Base-by-base conservation (phyloP, 441 rosid species). In the Gossypium gossypioides region DNA sequence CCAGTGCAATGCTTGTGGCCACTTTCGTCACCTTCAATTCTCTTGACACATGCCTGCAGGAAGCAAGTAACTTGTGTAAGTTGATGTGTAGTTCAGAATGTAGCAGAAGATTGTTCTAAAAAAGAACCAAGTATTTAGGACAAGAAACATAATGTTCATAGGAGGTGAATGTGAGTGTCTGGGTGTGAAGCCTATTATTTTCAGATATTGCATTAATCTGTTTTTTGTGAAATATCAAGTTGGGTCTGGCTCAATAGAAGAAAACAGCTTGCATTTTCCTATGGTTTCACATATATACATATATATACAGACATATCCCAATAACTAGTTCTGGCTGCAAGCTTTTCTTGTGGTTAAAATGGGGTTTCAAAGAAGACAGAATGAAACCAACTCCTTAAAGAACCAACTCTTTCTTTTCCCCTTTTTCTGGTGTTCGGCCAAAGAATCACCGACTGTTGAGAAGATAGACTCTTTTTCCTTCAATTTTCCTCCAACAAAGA, bases 1-100 rank as follows among this genome's bases (percentile, higher is more conserved):
- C 94, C 91, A 5, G 94, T 89, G 84, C 91, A 89, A 71, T 89
- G 94, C 81, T 87, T 89, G 77, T 86, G 84, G 69, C 94, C 91
- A 10, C 77, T 82, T 15, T 89, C 91, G 21, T 89, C 94, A 8
- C 81, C 85, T 68, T 84, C 79, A 66, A 89, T 86, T 79, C 94
- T 85, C 86, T 87, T 89, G 18, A 85, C 82, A 73, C 94, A 89
- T 0, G 86, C 90, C 94, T 89, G 75, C 50, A 72, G n/a, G 60
- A 9, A 68, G 55, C 16, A 42, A 2, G 27, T n/a, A 27, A 68
- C 27, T 51, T 4, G 2, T 9, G 34, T 16, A 51, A 16, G 60
- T 29, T 27, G 10, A 7, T 1, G 13, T 8, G 12, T 6, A 29
- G 18, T 29, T 50, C 40, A 29, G 6, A 51, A 27, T 2, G 10